Base-by-base conservation (phyloP, 495 filamentous ascomycete genomes). In the Lentithecium fluviatile region DNA sequence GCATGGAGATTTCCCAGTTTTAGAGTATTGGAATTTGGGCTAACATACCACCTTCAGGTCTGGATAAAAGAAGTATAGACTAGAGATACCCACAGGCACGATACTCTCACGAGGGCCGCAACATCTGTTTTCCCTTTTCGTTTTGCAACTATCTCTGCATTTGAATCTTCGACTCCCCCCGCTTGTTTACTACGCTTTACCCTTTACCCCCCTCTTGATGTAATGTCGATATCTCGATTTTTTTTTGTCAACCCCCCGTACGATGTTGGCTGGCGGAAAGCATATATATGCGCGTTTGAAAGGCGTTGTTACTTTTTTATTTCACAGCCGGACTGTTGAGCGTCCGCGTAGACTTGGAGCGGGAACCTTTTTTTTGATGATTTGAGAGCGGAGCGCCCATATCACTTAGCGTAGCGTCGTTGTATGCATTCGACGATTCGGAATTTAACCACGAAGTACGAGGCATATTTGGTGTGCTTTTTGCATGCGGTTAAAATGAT, bases 41-140 rank as follows among this genome's bases (percentile, higher is more conserved):
- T 62, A 62, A 62, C 36, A 13, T 8, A 49, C n/a, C 38, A 40
- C 55, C 17, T 54, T 19, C 55, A 69, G 66, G 62, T 69, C 24
- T 69, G 66, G 66, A 60, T 69, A 58, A 64, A 69, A 60, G 66
- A 69, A 62, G 61, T 69, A 52, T 69, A 69, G 58, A 69, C 53
- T 67, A 55, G 55, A 67, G 55, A 66, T 66, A 66, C 64, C 64
- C 62, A 6, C 12, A 34, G 21, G 26, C 36, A 47, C 21, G 21
- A 60, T 20, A 40, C 58, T 61, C 49, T 47, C 29, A 32, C 37
- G 58, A 61, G 59, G 34, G 52, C 17, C 34, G 13, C n/a, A 17
- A 11, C 52, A 25, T 52, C 25, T 29, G 29, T 50, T 32, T 49
- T 52, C 34, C 45, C 49, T 37, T 42, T 24, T 40, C n/a, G n/a